These are phyloP conservation scores for Meripilus lineatus DNA, from an alignment of 1,284 basidiomycete species.

Conservation along the genomic window DNA sequence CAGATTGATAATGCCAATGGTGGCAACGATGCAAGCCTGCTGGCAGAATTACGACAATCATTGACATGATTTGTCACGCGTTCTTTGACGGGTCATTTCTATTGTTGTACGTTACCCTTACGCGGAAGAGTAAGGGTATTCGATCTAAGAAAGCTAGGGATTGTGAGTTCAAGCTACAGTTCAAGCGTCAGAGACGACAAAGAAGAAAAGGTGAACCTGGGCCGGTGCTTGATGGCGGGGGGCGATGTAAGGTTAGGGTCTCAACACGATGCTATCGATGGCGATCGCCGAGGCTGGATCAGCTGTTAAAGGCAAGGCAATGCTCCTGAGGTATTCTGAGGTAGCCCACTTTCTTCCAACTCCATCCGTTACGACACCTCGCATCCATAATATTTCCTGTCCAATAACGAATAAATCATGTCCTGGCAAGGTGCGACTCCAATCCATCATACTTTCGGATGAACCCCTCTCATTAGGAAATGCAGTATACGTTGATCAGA, in stretches of 20 bases:
- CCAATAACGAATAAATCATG: conserved; percentile 18
- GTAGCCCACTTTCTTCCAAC: conserved; percentile 1
- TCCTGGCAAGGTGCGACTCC: conserved; percentile 33
- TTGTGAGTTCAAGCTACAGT: too few species aligned
- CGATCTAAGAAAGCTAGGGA: too few species aligned
- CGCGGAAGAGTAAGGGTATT: too few species aligned
- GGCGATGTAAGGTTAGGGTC: background rate
- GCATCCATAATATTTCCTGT: conserved; percentile 5
- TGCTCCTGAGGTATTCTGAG: background rate
- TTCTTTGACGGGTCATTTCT: too few species aligned
- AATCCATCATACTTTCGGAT: background rate
- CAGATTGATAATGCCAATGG: too few species aligned
- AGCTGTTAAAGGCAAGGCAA: background rate
- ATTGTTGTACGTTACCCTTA: too few species aligned
- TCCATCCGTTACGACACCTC: conserved; percentile 1
- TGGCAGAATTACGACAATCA: too few species aligned
- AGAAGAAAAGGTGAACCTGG: too few species aligned
- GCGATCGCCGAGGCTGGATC: conserved; percentile 10
- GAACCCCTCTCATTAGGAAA: background rate
- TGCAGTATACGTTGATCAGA: conserved; percentile 82
- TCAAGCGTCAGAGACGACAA: too few species aligned
- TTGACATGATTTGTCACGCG: too few species aligned
- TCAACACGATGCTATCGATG: conserved; percentile 6
- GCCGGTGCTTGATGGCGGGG: too few species aligned
- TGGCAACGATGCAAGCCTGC: too few species aligned